These are phyloP conservation scores for Beauveria bassiana DNA, from an alignment of 2,329 filamentous ascomycete genomes.

Conservation along the genomic window DNA sequence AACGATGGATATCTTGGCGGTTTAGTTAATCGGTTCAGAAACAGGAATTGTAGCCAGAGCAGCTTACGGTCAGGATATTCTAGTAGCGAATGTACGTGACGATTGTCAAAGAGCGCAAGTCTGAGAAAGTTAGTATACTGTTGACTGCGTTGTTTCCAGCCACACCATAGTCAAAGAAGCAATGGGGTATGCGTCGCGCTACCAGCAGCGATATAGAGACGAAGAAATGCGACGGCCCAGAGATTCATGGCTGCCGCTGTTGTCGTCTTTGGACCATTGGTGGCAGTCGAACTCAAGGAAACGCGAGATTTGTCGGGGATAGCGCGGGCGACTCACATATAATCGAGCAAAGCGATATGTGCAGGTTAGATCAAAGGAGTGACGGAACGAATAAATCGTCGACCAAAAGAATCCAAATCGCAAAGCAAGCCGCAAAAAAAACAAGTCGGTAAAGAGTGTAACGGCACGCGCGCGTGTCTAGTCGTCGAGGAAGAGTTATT, in stretches of 20 bases:
- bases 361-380: slow-evolving; percentile 11
- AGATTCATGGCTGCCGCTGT: no score
- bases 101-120: slow-evolving; percentile 7
- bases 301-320: background rate
- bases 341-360: slow-evolving; percentile 9
- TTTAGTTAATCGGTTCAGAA: background rate
- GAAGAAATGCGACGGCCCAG: no score
- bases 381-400: slow-evolving; percentile 10
- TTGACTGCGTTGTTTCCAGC: no score
- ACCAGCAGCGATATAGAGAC: background rate
- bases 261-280: background rate
- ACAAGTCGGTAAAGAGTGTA: slow-evolving; percentile 7
- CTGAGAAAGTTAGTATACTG: background rate
- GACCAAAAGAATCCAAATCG: slow-evolving; percentile 2
- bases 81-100: slow-evolving; percentile 12
- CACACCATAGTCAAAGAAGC: background rate
- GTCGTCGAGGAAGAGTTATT: background rate
- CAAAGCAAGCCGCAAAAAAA: slow-evolving; percentile 1
- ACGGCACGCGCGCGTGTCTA: slow-evolving; percentile 2
- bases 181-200: background rate
- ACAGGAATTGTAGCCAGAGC: background rate
- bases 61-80: slow-evolving; percentile 7
- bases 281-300: background rate
- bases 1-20: background rate
- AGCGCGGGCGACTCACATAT: slow-evolving; percentile 1